Percentiles rank a stretch among this genome's conserved stretches.
Conservation (phyloP, 2,329 filamentous ascomycete species). For the Calonectria fujianensis region DNA sequence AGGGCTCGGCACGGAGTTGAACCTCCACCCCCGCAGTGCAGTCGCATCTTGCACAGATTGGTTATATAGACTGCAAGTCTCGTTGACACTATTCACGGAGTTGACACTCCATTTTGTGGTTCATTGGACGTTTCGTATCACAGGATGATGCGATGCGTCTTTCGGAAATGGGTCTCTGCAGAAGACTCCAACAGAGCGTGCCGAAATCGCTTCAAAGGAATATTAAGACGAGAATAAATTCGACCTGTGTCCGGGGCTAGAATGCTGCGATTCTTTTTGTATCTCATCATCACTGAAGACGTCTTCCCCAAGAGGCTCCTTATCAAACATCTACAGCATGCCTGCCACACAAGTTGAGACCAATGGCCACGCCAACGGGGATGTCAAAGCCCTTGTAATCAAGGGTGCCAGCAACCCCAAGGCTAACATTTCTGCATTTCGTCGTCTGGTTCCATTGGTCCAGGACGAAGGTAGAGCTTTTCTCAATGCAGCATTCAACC, state of each 20-base stretch:
- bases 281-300: conserved; percentile 5
- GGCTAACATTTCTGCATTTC: neutral
- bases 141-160: neutral
- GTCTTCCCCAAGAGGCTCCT: neutral
- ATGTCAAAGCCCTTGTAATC: neutral
- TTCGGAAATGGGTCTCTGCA: neutral
- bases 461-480: conserved; percentile 41
- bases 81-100: conserved; percentile 8
- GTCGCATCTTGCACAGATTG: neutral
- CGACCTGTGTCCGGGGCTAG: neutral
- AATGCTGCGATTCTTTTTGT: neutral
- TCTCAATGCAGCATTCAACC: conserved; percentile 57
- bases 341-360: neutral
- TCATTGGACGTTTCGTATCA: neutral
- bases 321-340: neutral
- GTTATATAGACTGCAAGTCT: neutral
- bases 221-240: conserved; percentile 2
- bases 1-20: conserved; percentile 11
- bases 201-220: conserved; percentile 4
- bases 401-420: neutral
- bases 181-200: neutral
- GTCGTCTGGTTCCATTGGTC: conserved; percentile 32
- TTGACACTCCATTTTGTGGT: conserved; percentile 28
- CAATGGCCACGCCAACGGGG: conserved; percentile 18
- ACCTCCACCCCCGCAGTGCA: conserved; percentile 15